phyloP scores from a whole-genome alignment of 345 rosid genomes.

The Bruguiera sexangula region DNA sequence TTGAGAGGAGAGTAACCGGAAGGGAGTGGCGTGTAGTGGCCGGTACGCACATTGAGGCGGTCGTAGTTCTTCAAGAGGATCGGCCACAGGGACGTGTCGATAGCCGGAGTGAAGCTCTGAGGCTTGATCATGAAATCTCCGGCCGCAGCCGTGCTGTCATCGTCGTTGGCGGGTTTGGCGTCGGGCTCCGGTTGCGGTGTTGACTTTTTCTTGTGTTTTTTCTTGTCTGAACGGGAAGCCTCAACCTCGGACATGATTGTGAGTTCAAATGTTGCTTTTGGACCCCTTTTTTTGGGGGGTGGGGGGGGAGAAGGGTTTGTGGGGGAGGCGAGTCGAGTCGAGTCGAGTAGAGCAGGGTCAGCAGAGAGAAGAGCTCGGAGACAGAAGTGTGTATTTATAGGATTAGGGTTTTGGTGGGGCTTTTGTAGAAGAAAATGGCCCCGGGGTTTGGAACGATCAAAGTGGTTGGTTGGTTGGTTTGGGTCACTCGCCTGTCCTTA shows the following conservation, averaged over 20 bases:
- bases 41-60: slow-evolving; percentile 89
- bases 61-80: slow-evolving; percentile 87
- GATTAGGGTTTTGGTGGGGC: slow-evolving; percentile 33
- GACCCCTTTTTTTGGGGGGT: background rate
- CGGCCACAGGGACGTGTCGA: slow-evolving; percentile 92
- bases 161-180: slow-evolving; percentile 5
- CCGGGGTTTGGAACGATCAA: background rate
- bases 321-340: background rate
- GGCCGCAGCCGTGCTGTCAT: background rate
- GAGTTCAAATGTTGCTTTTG: background rate
- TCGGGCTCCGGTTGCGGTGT: slow-evolving; percentile 9
- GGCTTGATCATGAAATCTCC: slow-evolving; percentile 81
- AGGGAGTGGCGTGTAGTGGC: slow-evolving; percentile 93
- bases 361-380: background rate
- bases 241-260: slow-evolving; percentile 61
- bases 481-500: background rate
- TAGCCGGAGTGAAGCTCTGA: slow-evolving; percentile 62
- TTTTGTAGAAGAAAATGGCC: background rate
- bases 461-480: background rate
- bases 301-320: slow-evolving; percentile 7
- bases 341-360: no score
- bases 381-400: slow-evolving; percentile 25
- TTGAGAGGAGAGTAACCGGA: slow-evolving; percentile 84
- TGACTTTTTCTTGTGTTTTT: slow-evolving; percentile 43
- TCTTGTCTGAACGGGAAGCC: slow-evolving; percentile 60